These are phyloP conservation scores for Petrea volubilis DNA, from an alignment of 257 asterid species.

Conservation along the genomic window DNA sequence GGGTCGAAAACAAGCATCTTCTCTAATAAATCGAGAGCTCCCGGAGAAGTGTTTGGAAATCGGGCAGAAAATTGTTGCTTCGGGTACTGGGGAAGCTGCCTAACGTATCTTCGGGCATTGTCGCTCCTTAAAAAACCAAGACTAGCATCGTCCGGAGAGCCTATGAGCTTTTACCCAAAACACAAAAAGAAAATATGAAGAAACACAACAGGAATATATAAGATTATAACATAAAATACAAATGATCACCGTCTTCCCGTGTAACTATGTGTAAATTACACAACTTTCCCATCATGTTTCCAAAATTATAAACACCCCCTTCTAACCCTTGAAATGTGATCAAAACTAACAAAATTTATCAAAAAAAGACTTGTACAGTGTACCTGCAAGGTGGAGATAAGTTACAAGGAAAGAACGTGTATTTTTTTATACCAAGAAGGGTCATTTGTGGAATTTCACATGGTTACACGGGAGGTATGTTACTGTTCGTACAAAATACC, in stretches of 20 bases:
- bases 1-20: slow-evolving; percentile 72
- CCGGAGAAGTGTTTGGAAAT: slow-evolving; percentile 51
- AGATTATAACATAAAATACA: not conserved
- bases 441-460: no score
- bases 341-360: no score
- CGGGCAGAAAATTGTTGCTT: slow-evolving; percentile 58
- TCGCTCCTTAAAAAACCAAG: slow-evolving; percentile 65
- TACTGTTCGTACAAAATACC: slow-evolving; percentile 36
- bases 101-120: slow-evolving; percentile 59
- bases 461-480: no score
- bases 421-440: no score
- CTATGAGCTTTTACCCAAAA: slow-evolving; percentile 45
- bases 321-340: no score
- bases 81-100: slow-evolving; percentile 65
- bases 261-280: no score
- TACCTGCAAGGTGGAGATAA: no score
- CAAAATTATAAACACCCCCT: no score
- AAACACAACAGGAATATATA: no score
- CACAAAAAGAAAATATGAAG: not conserved
- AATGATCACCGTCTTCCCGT: not conserved
- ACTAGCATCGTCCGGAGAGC: slow-evolving; percentile 68
- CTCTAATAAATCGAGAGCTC: slow-evolving; percentile 60
- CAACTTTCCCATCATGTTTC: no score
- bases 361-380: no score
- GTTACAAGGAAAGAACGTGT: no score